Evolutionary conservation across 2,329 filamentous ascomycete species (phyloP).

Genomic region (Ceratocystis papillata): DNA sequence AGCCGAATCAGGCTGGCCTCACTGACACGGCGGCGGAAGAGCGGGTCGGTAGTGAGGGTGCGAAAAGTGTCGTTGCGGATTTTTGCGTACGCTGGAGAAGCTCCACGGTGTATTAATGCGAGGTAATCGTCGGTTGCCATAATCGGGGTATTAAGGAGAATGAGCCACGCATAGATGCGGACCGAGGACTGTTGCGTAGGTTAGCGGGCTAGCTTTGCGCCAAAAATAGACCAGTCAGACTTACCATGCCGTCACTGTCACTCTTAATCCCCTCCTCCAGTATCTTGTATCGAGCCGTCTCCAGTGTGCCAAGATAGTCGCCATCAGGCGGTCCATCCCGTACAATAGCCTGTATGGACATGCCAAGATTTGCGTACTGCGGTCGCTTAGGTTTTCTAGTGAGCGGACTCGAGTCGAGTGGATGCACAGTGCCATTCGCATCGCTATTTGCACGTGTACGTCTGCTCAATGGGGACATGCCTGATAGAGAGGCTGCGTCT

Average conservation of each 20-base stretch:
- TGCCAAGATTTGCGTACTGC: slow-evolving; percentile 41
- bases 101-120: slow-evolving; percentile 77
- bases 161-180: slow-evolving; percentile 92
- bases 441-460: slow-evolving; percentile 64
- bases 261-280: slow-evolving; percentile 65
- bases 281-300: slow-evolving; percentile 62
- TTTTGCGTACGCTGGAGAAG: slow-evolving; percentile 90
- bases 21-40: slow-evolving; percentile 88
- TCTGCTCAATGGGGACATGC: slow-evolving; percentile 35
- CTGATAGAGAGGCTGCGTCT: slow-evolving; percentile 27
- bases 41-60: slow-evolving; percentile 89
- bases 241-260: slow-evolving; percentile 72
- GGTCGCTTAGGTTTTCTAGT: slow-evolving; percentile 29
- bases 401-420: background rate
- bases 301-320: slow-evolving; percentile 54
- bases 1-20: slow-evolving; percentile 91
- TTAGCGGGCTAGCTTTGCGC: slow-evolving; percentile 6
- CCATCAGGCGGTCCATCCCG: slow-evolving; percentile 68
- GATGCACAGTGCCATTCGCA: slow-evolving; percentile 36
- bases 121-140: slow-evolving; percentile 82
- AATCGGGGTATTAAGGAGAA: slow-evolving; percentile 78
- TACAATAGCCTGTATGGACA: slow-evolving; percentile 63
- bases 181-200: slow-evolving; percentile 58
- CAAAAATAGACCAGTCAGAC: slow-evolving; percentile 12
- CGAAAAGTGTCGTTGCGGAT: slow-evolving; percentile 98